Percentiles rank a stretch among this genome's conserved stretches.
Conservation (phyloP, 495 filamentous ascomycete genomes). For the Filosporella fistucella region DNA sequence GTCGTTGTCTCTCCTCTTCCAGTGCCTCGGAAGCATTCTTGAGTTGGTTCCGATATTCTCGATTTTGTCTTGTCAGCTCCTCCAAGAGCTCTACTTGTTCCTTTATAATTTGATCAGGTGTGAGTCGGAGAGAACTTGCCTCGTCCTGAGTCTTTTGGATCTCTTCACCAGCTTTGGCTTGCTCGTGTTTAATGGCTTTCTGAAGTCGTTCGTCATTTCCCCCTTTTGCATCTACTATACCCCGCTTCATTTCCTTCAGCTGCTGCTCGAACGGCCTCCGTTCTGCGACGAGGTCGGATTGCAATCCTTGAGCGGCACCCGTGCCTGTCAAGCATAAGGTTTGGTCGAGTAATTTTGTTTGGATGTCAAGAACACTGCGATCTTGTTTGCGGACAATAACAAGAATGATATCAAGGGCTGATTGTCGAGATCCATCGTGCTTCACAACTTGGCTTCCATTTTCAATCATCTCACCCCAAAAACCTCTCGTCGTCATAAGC, state of each 20-base stretch:
- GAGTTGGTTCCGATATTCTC: neutral
- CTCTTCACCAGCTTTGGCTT: neutral
- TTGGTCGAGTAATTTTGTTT: neutral
- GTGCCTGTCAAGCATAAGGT: neutral
- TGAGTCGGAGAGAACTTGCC: neutral
- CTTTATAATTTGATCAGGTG: neutral
- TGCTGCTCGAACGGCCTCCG: neutral
- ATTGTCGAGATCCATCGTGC: neutral
- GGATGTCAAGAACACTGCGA: neutral
- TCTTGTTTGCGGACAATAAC: neutral
- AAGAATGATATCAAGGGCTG: slow-evolving; percentile 1
- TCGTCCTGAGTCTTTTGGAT: neutral
- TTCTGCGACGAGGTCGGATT: neutral
- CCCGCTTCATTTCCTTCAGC: neutral
- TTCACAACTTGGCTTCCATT: neutral
- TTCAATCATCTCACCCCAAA: slow-evolving; percentile 7
- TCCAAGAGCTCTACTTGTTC: neutral
- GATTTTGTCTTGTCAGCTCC: neutral
- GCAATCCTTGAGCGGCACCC: neutral
- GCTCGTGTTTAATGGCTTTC: neutral
- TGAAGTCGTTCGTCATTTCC: neutral
- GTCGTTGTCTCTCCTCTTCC: neutral
- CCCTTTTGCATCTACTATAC: neutral
- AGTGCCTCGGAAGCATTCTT: neutral
- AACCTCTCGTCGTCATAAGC: neutral